Evolutionary conservation across 495 filamentous ascomycete genomes (phyloP).

Genomic region (Annulohypoxylon bovei): DNA sequence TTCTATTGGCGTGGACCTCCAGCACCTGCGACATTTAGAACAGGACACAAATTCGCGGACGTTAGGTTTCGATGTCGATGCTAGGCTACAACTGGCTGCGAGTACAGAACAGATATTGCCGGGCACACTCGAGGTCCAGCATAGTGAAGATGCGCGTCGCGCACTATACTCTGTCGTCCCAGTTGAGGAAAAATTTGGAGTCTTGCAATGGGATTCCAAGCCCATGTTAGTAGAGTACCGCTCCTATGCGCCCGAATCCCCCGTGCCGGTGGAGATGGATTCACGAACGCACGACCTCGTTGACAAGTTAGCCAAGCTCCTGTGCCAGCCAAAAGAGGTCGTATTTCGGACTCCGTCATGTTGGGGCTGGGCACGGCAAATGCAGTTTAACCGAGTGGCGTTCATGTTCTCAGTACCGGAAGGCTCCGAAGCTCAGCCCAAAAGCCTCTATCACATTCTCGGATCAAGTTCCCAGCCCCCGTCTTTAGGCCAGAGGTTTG

Average conservation of each 20-base stretch:
- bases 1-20: constrained; percentile 39
- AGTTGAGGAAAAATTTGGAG: constrained; percentile 14
- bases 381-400: constrained; percentile 23
- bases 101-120: constrained; percentile 16
- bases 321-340: constrained; percentile 42
- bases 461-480: constrained; percentile 13
- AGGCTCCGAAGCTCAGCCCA: constrained; percentile 3
- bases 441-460: constrained; percentile 20
- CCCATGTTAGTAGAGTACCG: constrained; percentile 20
- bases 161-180: constrained; percentile 4
- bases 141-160: neutral
- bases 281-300: constrained; percentile 17
- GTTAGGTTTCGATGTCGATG: constrained; percentile 23
- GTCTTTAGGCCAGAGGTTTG: constrained; percentile 40
- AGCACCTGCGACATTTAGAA: constrained; percentile 41
- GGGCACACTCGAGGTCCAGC: constrained; percentile 28
- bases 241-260: constrained; percentile 21
- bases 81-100: constrained; percentile 38
- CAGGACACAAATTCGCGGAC: constrained; percentile 26
- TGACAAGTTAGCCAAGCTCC: constrained; percentile 37
- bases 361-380: constrained; percentile 39
- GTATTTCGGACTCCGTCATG: constrained; percentile 46
- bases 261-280: constrained; percentile 19
- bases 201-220: constrained; percentile 18
- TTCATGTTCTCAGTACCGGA: constrained; percentile 37